phyloP scores from a whole-genome alignment of 768 basidiomycete genomes.

The Panus rudis region DNA sequence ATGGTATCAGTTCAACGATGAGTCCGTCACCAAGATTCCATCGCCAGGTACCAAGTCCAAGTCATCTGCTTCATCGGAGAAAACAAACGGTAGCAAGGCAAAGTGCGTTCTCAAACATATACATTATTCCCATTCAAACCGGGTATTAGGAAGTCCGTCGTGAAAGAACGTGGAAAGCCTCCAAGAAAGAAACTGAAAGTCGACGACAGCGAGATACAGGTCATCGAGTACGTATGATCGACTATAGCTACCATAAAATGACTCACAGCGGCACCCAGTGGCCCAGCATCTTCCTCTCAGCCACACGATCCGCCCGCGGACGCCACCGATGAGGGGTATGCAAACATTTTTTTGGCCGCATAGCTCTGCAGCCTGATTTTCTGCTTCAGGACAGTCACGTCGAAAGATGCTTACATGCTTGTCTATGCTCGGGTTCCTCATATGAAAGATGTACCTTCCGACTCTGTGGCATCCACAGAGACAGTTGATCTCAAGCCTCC shows the following conservation, averaged over 20 bases:
- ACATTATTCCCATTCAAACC: too few relatives aligned
- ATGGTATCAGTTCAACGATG: constrained; percentile 95
- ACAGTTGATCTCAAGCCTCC: constrained; percentile 40
- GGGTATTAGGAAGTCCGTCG: too few relatives aligned
- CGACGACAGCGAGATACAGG: constrained; percentile 20
- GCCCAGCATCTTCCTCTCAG: too few relatives aligned
- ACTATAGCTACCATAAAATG: neutral
- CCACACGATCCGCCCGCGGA: neutral
- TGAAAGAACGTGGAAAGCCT: constrained; percentile 22
- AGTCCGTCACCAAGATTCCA: constrained; percentile 62
- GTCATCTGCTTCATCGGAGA: too few relatives aligned
- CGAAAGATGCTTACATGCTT: constrained; percentile 93
- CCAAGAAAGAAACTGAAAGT: constrained; percentile 38
- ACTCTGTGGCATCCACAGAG: neutral
- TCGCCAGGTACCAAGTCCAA: constrained; percentile 40
- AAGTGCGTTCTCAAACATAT: too few relatives aligned
- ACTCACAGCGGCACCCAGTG: too few relatives aligned
- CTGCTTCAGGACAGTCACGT: constrained; percentile 48
- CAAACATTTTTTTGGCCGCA: neutral
- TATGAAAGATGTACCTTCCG: constrained; percentile 10
- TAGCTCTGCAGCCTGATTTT: neutral
- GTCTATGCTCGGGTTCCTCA: constrained; percentile 60
- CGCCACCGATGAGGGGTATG: constrained; percentile 1
- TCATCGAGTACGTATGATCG: constrained; percentile 14
- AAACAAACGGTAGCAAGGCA: too few relatives aligned